Base-by-base conservation (phyloP, 305 asterid genomes). In the Plantago coronopus region DNA sequence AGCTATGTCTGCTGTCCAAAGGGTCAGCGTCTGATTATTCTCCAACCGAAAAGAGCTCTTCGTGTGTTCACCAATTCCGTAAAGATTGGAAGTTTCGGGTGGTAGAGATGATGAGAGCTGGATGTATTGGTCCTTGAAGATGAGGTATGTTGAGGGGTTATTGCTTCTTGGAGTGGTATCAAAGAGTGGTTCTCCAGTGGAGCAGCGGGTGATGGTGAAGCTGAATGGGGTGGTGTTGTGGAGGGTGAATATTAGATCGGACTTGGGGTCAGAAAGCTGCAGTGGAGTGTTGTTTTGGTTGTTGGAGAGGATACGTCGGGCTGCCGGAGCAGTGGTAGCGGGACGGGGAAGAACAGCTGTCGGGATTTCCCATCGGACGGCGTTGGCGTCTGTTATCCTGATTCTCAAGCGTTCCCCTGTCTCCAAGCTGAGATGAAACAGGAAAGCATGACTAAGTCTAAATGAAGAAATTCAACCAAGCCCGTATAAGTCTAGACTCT, bases 51-150 rank as follows among this genome's bases (percentile, higher is more conserved):
- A 88, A 2, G 96, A 72, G 20, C 76, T 62, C 72, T 81, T 91
- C 0, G 96, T 91, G 62, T 91, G 98, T 70, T 91, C 98, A 15
- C 96, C 96, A 3, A 88, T 61, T 57, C 96, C 95, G 43, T 86
- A 91, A 6, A 91, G 73, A 27, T 81, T 76, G 17, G 96, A 77
- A 42, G 74, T 69, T 0, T 65, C 29, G 0, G 95, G 40, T 34
- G 40, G 94, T 17, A 88, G 72, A 0, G 87, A 70, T 2, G 98
- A 86, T 3, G 95, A 83, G 46, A 91, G 80, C 67, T 86, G 95
- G 57, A 88, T 87, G 31, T 88, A 91, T 48, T 91, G 98, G 70
- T 88, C 88, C 51, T 91, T 91, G 79, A 88, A 91, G 42, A 91
- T 59, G 53, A 88, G 81, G 74, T 79, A 70, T 0, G 94, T 74